Evolutionary conservation across 78 protist species (phyloP), one percentile per base, ranked within the genome.

Genomic region (Planoprotostelium fungivorum): DNA sequence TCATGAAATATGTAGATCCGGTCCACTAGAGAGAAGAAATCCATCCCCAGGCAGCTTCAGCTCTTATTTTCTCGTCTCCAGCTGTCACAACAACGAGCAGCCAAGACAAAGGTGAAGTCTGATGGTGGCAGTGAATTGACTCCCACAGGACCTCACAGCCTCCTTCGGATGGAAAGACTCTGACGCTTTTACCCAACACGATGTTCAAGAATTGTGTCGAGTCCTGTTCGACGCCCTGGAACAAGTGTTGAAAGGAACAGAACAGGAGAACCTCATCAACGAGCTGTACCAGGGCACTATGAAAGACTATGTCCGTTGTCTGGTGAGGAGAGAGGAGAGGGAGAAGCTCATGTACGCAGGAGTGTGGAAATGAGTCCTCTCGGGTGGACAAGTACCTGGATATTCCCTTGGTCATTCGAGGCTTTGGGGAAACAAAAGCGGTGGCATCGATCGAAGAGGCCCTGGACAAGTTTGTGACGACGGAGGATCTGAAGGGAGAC

Each of bases 131-230:
- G 5, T 36, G 16, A 25, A 34, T 5, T 35, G 16, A 39, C n/a
- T 25, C n/a, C 5, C 16, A 38, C 16, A 31, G 39, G 85, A 28
- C n/a, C 88, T 90, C 37, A 90, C 92, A 0, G 0, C 25, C 37
- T 16, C 37, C 51, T 91, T 91, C n/a, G 93, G 93, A 0, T 91
- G 93, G 93, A 38, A 25, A 0, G 90, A 86, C 38, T 36, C 34
- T 35, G 93, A 90, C 29, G 73, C 92, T 35, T 90, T 90, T 37
- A 38, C 83, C 38, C 93, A 93, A 83, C 92, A 93, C 37, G 95
- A 93, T 35, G 93, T 90, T 0, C 88, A 90, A 31, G 95, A 92
- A 87, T 83, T 93, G 36, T 84, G 29, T 35, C 37, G 86, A 25
- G 90, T 90, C 1, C 88, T 94, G 28, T 73, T 83, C 23, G 96